Conservation (phyloP, 805 yeast species). For the Suhomyces pyralidae region DNA sequence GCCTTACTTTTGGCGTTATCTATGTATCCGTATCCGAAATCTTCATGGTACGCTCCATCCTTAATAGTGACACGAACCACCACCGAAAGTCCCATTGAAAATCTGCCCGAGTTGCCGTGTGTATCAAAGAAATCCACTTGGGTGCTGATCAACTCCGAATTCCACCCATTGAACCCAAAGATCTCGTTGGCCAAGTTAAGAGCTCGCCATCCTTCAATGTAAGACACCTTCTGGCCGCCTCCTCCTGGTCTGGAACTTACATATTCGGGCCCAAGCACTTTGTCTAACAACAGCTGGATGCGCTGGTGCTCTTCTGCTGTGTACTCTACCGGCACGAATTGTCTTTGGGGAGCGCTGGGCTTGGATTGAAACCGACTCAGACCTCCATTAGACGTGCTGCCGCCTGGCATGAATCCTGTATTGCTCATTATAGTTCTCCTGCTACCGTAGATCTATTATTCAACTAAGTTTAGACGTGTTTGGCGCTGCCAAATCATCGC, state of each 20-base stretch:
- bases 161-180: constrained; percentile 85
- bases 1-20: constrained; percentile 70
- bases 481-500: background rate
- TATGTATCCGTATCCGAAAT: constrained; percentile 69
- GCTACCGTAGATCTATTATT: background rate
- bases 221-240: constrained; percentile 65
- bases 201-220: constrained; percentile 83
- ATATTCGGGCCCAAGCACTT: constrained; percentile 69
- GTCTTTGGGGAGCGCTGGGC: constrained; percentile 8
- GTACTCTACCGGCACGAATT: constrained; percentile 26
- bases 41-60: constrained; percentile 82
- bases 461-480: background rate
- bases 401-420: background rate
- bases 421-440: background rate
- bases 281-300: constrained; percentile 33
- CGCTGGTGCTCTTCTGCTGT: constrained; percentile 30
- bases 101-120: constrained; percentile 49
- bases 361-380: constrained; percentile 3
- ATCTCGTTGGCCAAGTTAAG: constrained; percentile 75
- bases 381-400: constrained; percentile 1
- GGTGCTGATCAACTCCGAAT: constrained; percentile 61
- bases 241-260: constrained; percentile 75
- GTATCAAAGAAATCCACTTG: constrained; percentile 72
- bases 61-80: constrained; percentile 67
- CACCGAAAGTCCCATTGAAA: constrained; percentile 66